Evolutionary conservation across 139 green algal species (phyloP).

Genomic region (Chlamydomonas sp.): DNA sequence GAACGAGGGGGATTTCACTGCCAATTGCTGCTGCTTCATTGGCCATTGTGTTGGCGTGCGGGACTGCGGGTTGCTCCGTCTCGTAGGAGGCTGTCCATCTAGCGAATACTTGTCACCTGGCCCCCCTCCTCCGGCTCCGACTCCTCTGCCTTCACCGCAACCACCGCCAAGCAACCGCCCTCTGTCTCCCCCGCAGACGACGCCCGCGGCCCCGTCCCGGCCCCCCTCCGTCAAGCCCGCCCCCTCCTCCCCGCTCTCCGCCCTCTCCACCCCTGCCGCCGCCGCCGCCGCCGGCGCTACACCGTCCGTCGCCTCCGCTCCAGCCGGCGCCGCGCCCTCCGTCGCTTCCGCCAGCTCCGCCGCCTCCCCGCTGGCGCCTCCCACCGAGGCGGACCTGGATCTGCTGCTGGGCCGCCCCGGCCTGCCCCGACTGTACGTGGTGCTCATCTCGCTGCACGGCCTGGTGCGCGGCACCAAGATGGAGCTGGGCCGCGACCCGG

Average conservation of each 20-base stretch:
- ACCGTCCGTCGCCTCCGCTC: background rate
- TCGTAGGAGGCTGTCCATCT: too few species aligned
- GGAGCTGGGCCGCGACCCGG: conserved; percentile 92
- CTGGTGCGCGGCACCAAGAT: conserved; percentile 90
- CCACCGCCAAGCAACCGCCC: background rate
- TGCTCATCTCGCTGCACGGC: conserved; percentile 91
- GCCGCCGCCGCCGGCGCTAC: background rate
- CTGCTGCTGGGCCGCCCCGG: conserved; percentile 39
- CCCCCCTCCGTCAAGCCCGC: background rate
- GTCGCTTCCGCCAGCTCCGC: background rate
- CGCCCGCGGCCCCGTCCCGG: background rate
- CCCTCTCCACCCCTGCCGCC: background rate
- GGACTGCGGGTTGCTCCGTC: too few species aligned
- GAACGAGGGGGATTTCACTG: too few species aligned
- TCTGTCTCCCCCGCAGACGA: background rate
- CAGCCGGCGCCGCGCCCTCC: background rate
- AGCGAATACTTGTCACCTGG: too few species aligned
- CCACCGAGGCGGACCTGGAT: conserved; percentile 10
- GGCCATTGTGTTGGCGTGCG: too few species aligned
- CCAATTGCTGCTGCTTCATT: too few species aligned
- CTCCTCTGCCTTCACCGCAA: too few species aligned
- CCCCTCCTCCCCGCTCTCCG: background rate
- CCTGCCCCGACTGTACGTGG: conserved; percentile 78
- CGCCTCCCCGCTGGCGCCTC: background rate
- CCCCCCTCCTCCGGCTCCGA: too few species aligned